A percentile compares a stretch with the other conserved stretches of the same genome.
phyloP scores from a whole-genome alignment of 306 rosid species.

The barrel medic (Medicago truncatula) region DNA sequence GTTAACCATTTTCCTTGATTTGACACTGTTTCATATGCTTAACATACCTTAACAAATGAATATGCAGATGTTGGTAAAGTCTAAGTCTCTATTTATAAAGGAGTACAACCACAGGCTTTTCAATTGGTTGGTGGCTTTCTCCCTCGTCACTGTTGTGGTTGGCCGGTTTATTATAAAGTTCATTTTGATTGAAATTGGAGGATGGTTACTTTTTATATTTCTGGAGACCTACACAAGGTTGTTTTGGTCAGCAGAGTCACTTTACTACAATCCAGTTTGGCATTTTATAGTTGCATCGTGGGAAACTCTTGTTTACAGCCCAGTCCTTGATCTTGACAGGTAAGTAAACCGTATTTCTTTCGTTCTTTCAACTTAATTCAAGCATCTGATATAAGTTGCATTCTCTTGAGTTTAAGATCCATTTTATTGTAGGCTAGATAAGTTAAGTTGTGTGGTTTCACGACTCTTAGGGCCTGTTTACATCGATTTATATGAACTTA shows the following conservation, averaged over 20 bases:
- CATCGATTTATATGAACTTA: no score
- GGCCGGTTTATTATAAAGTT: constrained; percentile 91
- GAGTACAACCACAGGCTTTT: constrained; percentile 95
- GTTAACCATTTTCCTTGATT: constrained; percentile 2
- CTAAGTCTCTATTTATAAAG: constrained; percentile 78
- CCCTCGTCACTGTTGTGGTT: constrained; percentile 87
- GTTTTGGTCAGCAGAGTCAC: constrained; percentile 97
- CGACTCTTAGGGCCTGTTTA: no score
- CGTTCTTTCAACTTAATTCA: constrained; percentile 7
- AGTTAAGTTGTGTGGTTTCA: background rate
- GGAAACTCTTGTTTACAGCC: constrained; percentile 98
- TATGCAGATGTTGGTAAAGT: constrained; percentile 77
- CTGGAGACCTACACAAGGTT: constrained; percentile 95
- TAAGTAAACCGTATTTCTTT: constrained; percentile 38
- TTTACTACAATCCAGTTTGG: constrained; percentile 93
- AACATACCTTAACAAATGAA: constrained; percentile 20
- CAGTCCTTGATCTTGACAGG: constrained; percentile 97
- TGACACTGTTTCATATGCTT: constrained; percentile 27
- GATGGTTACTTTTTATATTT: constrained; percentile 93
- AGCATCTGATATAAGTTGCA: background rate
- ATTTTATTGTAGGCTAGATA: background rate
- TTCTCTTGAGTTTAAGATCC: background rate
- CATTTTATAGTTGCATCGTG: constrained; percentile 87
- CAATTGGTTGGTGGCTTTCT: constrained; percentile 98
- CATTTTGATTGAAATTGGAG: constrained; percentile 85